phyloP scores from a whole-genome alignment of 352 stramenopile genomes.

The Elongisporangium senticosum region DNA sequence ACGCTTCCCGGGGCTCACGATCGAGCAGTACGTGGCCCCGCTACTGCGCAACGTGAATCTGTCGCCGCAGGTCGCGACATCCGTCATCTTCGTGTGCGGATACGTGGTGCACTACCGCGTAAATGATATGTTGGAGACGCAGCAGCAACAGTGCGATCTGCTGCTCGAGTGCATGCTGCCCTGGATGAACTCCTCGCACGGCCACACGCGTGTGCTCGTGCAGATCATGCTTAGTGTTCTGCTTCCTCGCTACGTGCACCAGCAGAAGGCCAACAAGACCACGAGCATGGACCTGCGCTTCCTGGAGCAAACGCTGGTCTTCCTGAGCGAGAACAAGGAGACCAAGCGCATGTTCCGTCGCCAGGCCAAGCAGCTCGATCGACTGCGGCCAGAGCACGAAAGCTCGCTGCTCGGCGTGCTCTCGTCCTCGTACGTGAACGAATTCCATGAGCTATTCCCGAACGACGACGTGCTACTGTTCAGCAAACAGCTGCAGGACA shows the following conservation, averaged over 20 bases:
- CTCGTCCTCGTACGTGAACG: conserved; percentile 51
- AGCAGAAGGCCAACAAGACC: conserved; percentile 11
- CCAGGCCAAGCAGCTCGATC: conserved; percentile 53
- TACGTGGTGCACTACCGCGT: conserved; percentile 30
- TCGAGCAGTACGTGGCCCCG: conserved; percentile 36
- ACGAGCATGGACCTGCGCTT: conserved; percentile 30
- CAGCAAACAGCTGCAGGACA: conserved; percentile 52
- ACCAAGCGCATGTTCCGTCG: conserved; percentile 78
- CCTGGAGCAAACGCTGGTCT: conserved; percentile 43
- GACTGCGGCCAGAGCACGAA: conserved; percentile 62
- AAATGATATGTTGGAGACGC: conserved; percentile 9
- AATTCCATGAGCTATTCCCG: conserved; percentile 71
- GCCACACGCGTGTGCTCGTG: conserved; percentile 75
- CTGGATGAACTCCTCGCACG: conserved; percentile 75
- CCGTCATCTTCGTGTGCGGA: conserved; percentile 50
- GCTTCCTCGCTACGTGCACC: conserved; percentile 57
- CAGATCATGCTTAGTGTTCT: conserved; percentile 65
- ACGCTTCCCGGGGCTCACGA: conserved; percentile 40
- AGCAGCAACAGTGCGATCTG: conserved; percentile 10
- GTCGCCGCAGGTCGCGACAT: conserved; percentile 64
- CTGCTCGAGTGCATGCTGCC: conserved; percentile 52
- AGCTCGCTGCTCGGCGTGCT: conserved; percentile 70
- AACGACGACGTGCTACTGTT: conserved; percentile 47
- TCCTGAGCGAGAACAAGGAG: conserved; percentile 80
- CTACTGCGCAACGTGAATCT: conserved; percentile 66